Base-by-base conservation (phyloP, 805 yeast genomes). In the Candida boleticola region DNA sequence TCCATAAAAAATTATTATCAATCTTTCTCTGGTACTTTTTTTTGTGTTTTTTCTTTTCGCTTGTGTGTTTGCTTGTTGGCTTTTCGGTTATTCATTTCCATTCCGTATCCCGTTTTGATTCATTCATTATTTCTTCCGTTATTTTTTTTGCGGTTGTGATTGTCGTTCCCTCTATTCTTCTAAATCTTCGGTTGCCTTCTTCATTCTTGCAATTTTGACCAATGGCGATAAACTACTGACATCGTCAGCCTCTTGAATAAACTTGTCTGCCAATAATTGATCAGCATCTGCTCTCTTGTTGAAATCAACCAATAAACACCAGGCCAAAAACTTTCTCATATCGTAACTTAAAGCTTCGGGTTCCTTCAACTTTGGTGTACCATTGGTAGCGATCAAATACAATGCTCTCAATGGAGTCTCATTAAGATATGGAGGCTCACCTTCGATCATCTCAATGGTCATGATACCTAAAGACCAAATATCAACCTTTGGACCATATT, bases 391-490 rank as follows among this genome's bases (percentile, higher is more conserved):
- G 72, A 93, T 93, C 62, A 93, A 72, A 64, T 90, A 93, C 39
- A 93, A 71, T 0, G 98, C 98, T 55, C 93, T 80, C 59, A 93
- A 75, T 18, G 99, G 99, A 29, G 95, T 88, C 63, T 93, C 99
- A 55, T 92, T 92, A 60, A 93, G 71, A 58, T 93, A 93, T 2
- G 99, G 99, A 11, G 99, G 99, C 62, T 93, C 99, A 20, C 97
- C 97, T 65, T 93, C 99, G 51, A 93, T 88, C 98, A 93, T 92
- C 66, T 93, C 99, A 55, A 93, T 93, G 17, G 88, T 83, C 98
- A 93, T 93, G 50, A 93, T 93, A 51, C 99, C 99, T 48, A 93
- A 68, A 5, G 97, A 89, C 99, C 99, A 93, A 38, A 93, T 83
- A 66, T 93, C 99, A 34, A 93, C 96, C 60, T 93, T 90, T 37